Evolutionary conservation across 108 stramenopile genomes (phyloP).

Genomic region (Stephanodiscus minutulus): DNA sequence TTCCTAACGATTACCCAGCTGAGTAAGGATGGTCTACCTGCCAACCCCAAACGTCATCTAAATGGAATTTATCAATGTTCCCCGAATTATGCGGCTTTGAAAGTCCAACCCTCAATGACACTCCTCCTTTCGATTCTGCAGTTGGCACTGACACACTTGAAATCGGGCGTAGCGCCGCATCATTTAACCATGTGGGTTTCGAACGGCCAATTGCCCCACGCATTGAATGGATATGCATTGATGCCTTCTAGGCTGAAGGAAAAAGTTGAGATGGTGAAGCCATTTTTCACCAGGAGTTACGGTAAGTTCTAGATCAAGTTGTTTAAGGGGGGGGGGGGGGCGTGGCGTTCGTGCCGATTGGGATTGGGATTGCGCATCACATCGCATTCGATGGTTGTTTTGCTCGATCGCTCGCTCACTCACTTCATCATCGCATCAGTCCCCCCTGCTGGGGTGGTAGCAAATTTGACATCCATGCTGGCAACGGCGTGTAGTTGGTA

Average conservation of each 20-base stretch:
- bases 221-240: conserved; percentile 58
- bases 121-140: conserved; percentile 56
- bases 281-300: conserved; percentile 42
- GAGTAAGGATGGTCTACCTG: neutral
- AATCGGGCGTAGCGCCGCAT: conserved; percentile 51
- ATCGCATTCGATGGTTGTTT: too few relatives aligned
- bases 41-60: conserved; percentile 14
- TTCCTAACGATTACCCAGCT: conserved; percentile 24
- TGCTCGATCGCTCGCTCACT: too few relatives aligned
- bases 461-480: conserved; percentile 28
- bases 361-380: too few relatives aligned
- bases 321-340: too few relatives aligned
- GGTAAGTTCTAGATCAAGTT: too few relatives aligned
- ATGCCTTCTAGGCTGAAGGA: conserved; percentile 43
- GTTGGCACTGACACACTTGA: conserved; percentile 50
- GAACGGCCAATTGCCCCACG: conserved; percentile 61
- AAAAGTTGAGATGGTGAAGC: conserved; percentile 31
- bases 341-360: too few relatives aligned
- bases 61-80: conserved; percentile 37
- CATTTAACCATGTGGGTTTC: conserved; percentile 56
- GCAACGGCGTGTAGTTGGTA: conserved; percentile 43
- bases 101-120: conserved; percentile 52
- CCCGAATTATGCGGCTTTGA: conserved; percentile 55
- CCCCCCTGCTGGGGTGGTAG: conserved; percentile 29
- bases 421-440: too few relatives aligned